Conservation (phyloP, 192 early-diverging fungal species). For the Cetraspora pellucida region DNA sequence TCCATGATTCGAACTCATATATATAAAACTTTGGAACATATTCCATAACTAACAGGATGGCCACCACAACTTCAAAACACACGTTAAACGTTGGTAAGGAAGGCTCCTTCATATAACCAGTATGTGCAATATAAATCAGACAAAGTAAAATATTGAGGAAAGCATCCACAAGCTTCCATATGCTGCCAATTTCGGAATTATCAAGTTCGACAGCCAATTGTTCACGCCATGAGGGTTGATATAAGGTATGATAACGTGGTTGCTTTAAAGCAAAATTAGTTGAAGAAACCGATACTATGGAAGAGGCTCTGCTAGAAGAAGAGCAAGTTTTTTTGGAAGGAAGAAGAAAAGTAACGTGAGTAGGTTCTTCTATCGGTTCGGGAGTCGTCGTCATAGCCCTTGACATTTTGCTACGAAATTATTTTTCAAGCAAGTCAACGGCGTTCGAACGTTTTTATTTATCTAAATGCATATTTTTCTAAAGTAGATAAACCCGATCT, state of each 20-base stretch:
- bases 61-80: slow-evolving; percentile 8
- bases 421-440: background rate
- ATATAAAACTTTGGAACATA: slow-evolving; percentile 36
- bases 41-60: slow-evolving; percentile 18
- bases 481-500: no score
- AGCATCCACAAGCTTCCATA: slow-evolving; percentile 34
- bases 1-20: slow-evolving; percentile 25
- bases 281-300: slow-evolving; percentile 20
- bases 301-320: slow-evolving; percentile 10
- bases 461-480: no score
- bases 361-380: background rate
- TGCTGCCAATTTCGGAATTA: slow-evolving; percentile 27
- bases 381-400: background rate
- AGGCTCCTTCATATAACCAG: background rate
- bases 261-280: slow-evolving; percentile 26
- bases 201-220: slow-evolving; percentile 30
- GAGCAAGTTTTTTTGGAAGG: background rate
- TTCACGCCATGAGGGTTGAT: slow-evolving; percentile 29
- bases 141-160: slow-evolving; percentile 29
- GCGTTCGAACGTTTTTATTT: background rate
- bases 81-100: slow-evolving; percentile 3
- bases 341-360: slow-evolving; percentile 1
- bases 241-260: slow-evolving; percentile 26
- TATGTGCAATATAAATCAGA: slow-evolving; percentile 17
- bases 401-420: background rate